Conservation (phyloP, 2,329 filamentous ascomycete species). For the Cordyceps cateniannulata region DNA sequence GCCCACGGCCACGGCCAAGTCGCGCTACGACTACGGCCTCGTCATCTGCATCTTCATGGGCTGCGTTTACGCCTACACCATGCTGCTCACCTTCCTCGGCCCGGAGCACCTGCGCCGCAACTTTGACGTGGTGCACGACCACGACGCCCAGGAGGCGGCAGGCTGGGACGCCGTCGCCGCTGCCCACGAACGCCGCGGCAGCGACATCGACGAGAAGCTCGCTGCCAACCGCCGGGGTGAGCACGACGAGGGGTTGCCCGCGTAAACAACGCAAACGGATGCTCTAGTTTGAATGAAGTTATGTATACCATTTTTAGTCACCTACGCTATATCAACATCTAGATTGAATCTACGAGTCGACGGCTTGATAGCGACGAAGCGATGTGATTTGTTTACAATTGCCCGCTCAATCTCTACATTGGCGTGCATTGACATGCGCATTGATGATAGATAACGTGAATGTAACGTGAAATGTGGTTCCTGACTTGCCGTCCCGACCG, state of each 20-base stretch:
- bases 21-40: constrained; percentile 67
- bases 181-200: background rate
- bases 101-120: constrained; percentile 46
- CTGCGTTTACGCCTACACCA: constrained; percentile 63
- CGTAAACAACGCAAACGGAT: background rate
- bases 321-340: background rate
- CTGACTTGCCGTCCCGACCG: background rate
- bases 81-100: constrained; percentile 56
- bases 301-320: background rate
- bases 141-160: constrained; percentile 40
- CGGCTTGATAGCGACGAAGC: background rate
- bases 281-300: background rate
- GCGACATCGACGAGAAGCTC: constrained; percentile 2
- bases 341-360: background rate
- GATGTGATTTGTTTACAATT: background rate
- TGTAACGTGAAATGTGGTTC: background rate
- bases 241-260: background rate
- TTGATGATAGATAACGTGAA: background rate
- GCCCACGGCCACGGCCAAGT: constrained; percentile 38
- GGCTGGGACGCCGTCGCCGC: constrained; percentile 30
- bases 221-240: background rate
- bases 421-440: background rate
- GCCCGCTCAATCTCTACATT: background rate
- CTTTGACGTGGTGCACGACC: constrained; percentile 44
- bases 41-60: constrained; percentile 92